Percentiles rank a stretch among this genome's conserved stretches.
These are phyloP conservation scores for Phaeosphaeria sp. DNA, from an alignment of 2,329 filamentous ascomycete species.

Conservation along the genomic window DNA sequence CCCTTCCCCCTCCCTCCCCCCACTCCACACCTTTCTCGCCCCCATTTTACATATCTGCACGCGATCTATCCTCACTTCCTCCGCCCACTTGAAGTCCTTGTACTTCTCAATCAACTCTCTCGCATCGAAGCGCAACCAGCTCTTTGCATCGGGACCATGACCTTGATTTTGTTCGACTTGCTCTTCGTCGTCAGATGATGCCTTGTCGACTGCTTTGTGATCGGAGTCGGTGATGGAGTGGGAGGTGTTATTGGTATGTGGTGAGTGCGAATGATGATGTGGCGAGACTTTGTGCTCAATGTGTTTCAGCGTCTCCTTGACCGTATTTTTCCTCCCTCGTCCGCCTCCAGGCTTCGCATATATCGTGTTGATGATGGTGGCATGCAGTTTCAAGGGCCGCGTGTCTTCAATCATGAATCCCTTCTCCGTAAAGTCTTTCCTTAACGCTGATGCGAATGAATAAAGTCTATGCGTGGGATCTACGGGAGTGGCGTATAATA, in stretches of 20 bases:
- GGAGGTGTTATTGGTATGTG: neutral
- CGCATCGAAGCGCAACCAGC: conserved; percentile 52
- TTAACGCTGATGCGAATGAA: conserved; percentile 64
- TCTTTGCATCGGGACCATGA: conserved; percentile 24
- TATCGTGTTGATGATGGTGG: conserved; percentile 84
- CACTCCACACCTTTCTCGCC: conserved; percentile 66
- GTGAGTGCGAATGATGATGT: neutral
- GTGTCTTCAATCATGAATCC: conserved; percentile 65
- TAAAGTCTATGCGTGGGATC: conserved; percentile 61
- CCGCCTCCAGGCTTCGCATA: conserved; percentile 64
- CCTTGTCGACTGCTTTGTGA: neutral
- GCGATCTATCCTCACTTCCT: conserved; percentile 69
- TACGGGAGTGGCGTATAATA: conserved; percentile 69
- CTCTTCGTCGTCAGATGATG: conserved; percentile 10
- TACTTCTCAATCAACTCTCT: conserved; percentile 59
- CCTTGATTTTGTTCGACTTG: conserved; percentile 1
- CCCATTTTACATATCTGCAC: conserved; percentile 89
- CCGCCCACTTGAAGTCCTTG: conserved; percentile 73
- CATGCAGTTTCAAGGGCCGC: conserved; percentile 76
- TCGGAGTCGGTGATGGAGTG: neutral
- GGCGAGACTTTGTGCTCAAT: neutral
- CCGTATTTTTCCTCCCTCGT: conserved; percentile 31
- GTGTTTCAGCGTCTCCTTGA: conserved; percentile 4
- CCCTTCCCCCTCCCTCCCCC: conserved; percentile 47
- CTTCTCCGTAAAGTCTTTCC: conserved; percentile 60